Evolutionary conservation across 2,329 filamentous ascomycete genomes (phyloP).

Genomic region (Alternaria viburni): DNA sequence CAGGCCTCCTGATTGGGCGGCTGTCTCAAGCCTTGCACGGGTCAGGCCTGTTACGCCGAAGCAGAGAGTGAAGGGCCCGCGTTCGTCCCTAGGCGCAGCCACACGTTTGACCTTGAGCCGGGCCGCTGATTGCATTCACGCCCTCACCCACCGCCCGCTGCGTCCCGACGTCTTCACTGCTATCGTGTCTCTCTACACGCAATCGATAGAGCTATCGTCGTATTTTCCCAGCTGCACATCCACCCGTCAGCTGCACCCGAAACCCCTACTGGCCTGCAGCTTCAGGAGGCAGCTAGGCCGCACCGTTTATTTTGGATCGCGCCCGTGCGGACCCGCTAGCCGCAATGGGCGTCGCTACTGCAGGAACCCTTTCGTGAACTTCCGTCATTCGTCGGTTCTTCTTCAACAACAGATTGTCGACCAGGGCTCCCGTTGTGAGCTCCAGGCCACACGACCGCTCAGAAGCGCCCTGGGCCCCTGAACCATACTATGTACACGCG

Average conservation of each 20-base stretch:
- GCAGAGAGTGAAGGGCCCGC: slow-evolving; percentile 14
- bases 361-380: slow-evolving; percentile 25
- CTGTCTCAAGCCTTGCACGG: slow-evolving; percentile 28
- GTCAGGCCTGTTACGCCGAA: slow-evolving; percentile 23
- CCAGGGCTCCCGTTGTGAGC: slow-evolving; percentile 17
- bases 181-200: neutral
- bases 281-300: slow-evolving; percentile 25
- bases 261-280: slow-evolving; percentile 5
- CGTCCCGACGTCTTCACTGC: neutral
- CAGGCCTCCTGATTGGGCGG: slow-evolving; percentile 29
- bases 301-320: slow-evolving; percentile 30
- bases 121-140: slow-evolving; percentile 15
- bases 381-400: slow-evolving; percentile 28
- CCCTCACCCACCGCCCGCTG: neutral
- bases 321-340: slow-evolving; percentile 12
- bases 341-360: slow-evolving; percentile 14
- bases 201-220: slow-evolving; percentile 13
- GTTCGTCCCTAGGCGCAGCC: slow-evolving; percentile 23
- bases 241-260: slow-evolving; percentile 10
- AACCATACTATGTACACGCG: slow-evolving; percentile 6
- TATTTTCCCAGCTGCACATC: slow-evolving; percentile 16
- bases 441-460: slow-evolving; percentile 20
- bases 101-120: slow-evolving; percentile 33
- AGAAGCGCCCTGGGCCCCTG: slow-evolving; percentile 33
- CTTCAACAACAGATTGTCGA: slow-evolving; percentile 20